Conservation (phyloP, 2,329 filamentous ascomycete species). For the Penicillium paneum region DNA sequence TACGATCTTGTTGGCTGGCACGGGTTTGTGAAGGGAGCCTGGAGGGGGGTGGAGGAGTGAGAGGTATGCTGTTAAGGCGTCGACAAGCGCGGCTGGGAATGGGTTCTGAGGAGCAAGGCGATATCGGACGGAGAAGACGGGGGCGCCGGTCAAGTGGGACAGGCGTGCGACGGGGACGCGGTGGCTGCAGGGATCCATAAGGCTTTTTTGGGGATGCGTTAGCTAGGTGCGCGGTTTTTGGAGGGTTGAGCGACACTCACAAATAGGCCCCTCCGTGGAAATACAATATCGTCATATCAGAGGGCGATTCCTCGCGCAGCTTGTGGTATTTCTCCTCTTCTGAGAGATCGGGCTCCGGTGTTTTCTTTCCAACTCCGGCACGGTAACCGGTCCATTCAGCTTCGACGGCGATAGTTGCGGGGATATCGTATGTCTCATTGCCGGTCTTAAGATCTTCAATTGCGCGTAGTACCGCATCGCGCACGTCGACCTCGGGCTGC, state of each 20-base stretch:
- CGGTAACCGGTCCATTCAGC: conserved; percentile 48
- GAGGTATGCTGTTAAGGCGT: conserved; percentile 48
- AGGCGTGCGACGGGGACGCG: conserved; percentile 38
- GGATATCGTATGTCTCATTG: conserved; percentile 38
- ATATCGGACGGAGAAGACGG: conserved; percentile 46
- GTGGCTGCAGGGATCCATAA: conserved; percentile 46
- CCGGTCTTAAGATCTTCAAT: conserved; percentile 41
- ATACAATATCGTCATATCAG: conserved; percentile 45
- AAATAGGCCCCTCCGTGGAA: conserved; percentile 49
- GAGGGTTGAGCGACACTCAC: conserved; percentile 25
- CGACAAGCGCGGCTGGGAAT: conserved; percentile 47
- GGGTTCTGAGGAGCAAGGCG: conserved; percentile 48
- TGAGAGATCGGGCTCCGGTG: conserved; percentile 40
- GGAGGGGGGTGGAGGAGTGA: conserved; percentile 46
- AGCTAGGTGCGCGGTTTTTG: neutral
- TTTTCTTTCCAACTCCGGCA: conserved; percentile 37
- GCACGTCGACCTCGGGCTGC: conserved; percentile 50
- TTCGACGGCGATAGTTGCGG: conserved; percentile 37
- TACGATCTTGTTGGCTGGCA: conserved; percentile 45
- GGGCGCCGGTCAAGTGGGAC: conserved; percentile 40
- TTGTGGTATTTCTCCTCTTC: conserved; percentile 44
- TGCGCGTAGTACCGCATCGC: conserved; percentile 37
- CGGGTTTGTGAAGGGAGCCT: conserved; percentile 42
- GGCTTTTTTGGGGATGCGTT: conserved; percentile 20
- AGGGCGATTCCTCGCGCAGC: conserved; percentile 39